Evolutionary conservation across 2,329 filamentous ascomycete species (phyloP).

Genomic region (Apiospora arundinis): DNA sequence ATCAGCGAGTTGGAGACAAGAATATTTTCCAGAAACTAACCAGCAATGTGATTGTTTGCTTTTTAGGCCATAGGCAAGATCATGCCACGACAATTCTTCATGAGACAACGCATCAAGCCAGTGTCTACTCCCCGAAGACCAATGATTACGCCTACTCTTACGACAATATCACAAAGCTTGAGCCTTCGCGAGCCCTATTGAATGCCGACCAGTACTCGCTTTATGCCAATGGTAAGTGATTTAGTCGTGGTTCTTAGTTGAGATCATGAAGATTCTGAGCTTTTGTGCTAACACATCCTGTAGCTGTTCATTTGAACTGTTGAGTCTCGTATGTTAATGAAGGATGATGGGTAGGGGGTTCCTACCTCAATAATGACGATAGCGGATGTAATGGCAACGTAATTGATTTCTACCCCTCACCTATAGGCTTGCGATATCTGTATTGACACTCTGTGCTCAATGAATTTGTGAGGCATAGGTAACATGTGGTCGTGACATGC

Average conservation of each 20-base stretch:
- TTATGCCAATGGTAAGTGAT: conserved; percentile 31
- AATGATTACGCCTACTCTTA: conserved; percentile 32
- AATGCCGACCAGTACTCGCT: conserved; percentile 34
- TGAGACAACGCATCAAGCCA: conserved; percentile 33
- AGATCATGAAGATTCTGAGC: not conserved
- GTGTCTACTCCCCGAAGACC: conserved; percentile 30
- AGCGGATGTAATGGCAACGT: not conserved
- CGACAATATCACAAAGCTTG: conserved; percentile 28
- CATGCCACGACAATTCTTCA: conserved; percentile 34
- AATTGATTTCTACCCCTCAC: not conserved
- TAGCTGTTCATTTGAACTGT: conserved; percentile 32
- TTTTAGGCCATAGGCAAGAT: conserved; percentile 30
- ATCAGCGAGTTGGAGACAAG: no score
- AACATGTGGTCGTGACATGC: no score
- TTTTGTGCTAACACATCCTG: not conserved
- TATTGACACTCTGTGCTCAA: not conserved
- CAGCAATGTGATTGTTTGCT: not conserved
- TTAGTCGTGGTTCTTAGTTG: not conserved
- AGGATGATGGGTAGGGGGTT: not conserved
- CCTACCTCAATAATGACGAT: not conserved
- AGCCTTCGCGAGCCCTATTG: conserved; percentile 26
- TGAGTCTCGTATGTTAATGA: not conserved
- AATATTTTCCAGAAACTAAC: not conserved
- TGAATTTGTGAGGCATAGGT: no score
- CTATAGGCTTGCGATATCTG: not conserved